These are phyloP conservation scores for Phytophthora chlamydospora DNA, from an alignment of 352 stramenopile species.

Conservation along the genomic window DNA sequence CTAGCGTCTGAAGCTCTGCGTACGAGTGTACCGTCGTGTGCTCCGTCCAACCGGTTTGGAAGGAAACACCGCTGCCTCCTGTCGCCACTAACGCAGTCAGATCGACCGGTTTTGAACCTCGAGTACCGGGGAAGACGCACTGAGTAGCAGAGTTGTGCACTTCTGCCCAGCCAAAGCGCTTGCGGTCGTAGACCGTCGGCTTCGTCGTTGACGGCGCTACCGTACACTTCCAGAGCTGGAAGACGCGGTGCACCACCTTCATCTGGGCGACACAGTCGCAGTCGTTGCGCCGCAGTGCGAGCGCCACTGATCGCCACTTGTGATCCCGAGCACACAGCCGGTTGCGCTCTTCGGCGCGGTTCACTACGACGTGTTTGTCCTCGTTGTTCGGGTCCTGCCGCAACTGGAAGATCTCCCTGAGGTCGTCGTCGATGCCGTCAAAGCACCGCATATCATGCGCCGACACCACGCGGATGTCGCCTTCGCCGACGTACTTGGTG, in stretches of 20 bases:
- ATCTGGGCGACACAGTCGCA: conserved; percentile 93
- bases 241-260: conserved; percentile 89
- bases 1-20: conserved; percentile 61
- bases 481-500: conserved; percentile 91
- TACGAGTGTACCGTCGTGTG: conserved; percentile 77
- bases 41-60: conserved; percentile 77
- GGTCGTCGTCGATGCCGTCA: conserved; percentile 84
- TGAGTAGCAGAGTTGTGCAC: conserved; percentile 55
- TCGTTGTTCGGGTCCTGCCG: conserved; percentile 12
- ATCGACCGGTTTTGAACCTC: conserved; percentile 27
- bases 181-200: conserved; percentile 43
- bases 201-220: conserved; percentile 34
- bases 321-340: conserved; percentile 92
- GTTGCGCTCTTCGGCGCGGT: conserved; percentile 78
- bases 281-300: conserved; percentile 89
- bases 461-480: conserved; percentile 87
- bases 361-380: conserved; percentile 42
- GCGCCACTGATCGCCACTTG: conserved; percentile 92
- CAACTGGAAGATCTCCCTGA: conserved; percentile 61
- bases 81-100: conserved; percentile 34
- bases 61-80: conserved; percentile 45
- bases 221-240: conserved; percentile 95
- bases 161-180: conserved; percentile 61
- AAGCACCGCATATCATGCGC: conserved; percentile 93
- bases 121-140: conserved; percentile 57